Evolutionary conservation across 768 basidiomycete genomes (phyloP).

Genomic region (Hericium alpestre): DNA sequence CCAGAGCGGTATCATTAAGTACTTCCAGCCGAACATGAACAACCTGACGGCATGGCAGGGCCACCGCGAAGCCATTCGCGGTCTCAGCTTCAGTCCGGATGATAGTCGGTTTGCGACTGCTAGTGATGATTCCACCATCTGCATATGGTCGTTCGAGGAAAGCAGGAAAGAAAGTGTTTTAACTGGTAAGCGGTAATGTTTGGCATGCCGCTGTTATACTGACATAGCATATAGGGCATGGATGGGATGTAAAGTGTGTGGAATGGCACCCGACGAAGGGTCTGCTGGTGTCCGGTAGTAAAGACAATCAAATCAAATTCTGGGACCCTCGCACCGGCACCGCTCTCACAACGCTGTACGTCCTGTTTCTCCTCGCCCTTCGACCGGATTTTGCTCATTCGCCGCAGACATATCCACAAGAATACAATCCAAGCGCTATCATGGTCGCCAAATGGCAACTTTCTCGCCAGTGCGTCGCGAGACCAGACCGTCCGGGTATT

Average conservation of each 20-base stretch:
- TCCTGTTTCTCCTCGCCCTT: conserved; percentile 1
- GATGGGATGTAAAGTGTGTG: conserved; percentile 97
- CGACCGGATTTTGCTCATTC: background rate
- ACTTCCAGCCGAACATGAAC: conserved; percentile 99
- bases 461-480: conserved; percentile 88
- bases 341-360: conserved; percentile 81
- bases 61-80: conserved; percentile 92
- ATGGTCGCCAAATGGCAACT: conserved; percentile 92
- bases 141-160: conserved; percentile 93
- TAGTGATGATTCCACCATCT: conserved; percentile 89
- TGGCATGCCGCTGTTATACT: background rate
- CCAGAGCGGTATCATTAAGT: conserved; percentile 91
- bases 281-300: conserved; percentile 86
- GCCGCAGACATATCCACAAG: conserved; percentile 82
- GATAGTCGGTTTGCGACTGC: conserved; percentile 89
- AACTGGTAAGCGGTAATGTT: conserved; percentile 41
- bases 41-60: conserved; percentile 92
- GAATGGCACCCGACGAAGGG: conserved; percentile 99
- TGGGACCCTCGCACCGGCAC: conserved; percentile 97
- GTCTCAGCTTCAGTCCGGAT: conserved; percentile 84
- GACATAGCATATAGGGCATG: conserved; percentile 57
- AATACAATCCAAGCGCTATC: conserved; percentile 88
- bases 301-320: conserved; percentile 98
- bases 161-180: conserved; percentile 80
- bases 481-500: conserved; percentile 94